phyloP scores from a whole-genome alignment of 805 yeast genomes.

The Ogataea wickerhamii region DNA sequence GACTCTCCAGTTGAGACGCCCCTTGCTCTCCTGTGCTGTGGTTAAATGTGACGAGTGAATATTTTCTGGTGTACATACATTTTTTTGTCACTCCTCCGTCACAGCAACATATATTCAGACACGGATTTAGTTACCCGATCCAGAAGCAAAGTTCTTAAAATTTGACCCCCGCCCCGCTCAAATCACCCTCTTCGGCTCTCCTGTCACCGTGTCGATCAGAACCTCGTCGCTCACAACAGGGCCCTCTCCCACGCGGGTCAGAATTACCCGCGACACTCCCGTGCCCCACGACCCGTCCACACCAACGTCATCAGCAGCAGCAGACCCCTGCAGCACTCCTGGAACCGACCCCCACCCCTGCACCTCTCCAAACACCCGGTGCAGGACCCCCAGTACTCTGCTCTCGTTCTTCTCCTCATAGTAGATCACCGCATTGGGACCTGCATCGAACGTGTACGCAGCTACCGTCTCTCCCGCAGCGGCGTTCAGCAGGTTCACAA shows the following conservation, averaged over 20 bases:
- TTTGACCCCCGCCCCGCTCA: background rate
- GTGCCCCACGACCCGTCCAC: slow-evolving; percentile 30
- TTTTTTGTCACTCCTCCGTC: too few relatives aligned
- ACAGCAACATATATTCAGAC: slow-evolving; percentile 1
- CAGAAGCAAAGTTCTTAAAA: slow-evolving; percentile 1
- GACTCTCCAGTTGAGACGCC: too few relatives aligned
- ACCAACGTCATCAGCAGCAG: slow-evolving; percentile 24
- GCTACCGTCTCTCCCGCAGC: slow-evolving; percentile 67
- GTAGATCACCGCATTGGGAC: slow-evolving; percentile 97
- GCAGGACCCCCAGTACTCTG: slow-evolving; percentile 67
- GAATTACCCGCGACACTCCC: slow-evolving; percentile 80
- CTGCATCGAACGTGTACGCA: slow-evolving; percentile 98
- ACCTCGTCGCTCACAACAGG: slow-evolving; percentile 60
- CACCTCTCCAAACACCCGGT: slow-evolving; percentile 54
- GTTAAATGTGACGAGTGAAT: too few relatives aligned
- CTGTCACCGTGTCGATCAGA: slow-evolving; percentile 54
- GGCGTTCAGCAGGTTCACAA: slow-evolving; percentile 75
- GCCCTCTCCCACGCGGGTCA: slow-evolving; percentile 85
- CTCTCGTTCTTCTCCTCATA: slow-evolving; percentile 73
- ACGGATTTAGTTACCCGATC: background rate
- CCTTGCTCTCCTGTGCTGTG: too few relatives aligned
- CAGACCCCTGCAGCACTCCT: slow-evolving; percentile 13
- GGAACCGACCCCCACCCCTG: slow-evolving; percentile 64
- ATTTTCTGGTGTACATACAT: too few relatives aligned
- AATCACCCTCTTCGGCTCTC: slow-evolving; percentile 43